These are phyloP conservation scores for Pseudocohnilembus persalinus DNA, from an alignment of 169 alveolate species.

Conservation along the genomic window DNA sequence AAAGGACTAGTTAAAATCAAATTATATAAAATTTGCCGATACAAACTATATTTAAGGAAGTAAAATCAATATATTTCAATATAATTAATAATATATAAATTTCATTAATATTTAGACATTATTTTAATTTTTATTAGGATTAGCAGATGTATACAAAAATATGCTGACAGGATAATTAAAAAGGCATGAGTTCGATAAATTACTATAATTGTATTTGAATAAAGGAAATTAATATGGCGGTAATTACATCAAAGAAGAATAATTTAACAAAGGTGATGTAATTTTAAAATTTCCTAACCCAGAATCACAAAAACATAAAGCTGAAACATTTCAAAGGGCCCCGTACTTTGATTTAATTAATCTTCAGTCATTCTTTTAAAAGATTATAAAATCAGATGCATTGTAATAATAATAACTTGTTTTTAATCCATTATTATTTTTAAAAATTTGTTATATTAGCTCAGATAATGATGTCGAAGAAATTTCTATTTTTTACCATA, in stretches of 20 bases:
- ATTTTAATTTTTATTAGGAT: no score
- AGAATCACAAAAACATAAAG: conserved; percentile 5
- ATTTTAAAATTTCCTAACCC: conserved; percentile 28
- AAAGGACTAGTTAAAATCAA: no score
- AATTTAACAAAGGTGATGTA: background rate
- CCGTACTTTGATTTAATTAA: background rate
- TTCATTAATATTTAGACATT: no score
- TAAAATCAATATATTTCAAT: no score
- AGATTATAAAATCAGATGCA: background rate
- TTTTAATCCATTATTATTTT: background rate
- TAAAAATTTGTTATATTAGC: background rate
- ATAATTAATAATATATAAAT: no score
- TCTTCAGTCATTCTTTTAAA: background rate
- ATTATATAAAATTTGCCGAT: no score
- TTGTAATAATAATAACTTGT: no score
- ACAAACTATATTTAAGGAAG: no score
- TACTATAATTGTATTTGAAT: background rate
- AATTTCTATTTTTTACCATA: no score
- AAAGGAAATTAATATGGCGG: background rate
- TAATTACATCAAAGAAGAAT: background rate
- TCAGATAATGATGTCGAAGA: background rate
- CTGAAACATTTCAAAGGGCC: background rate
- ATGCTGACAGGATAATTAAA: background rate
- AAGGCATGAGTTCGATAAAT: background rate
- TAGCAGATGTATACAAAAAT: background rate